Evolutionary conservation across 2,329 filamentous ascomycete genomes (phyloP).

Genomic region (Verticillium albo-atrum): DNA sequence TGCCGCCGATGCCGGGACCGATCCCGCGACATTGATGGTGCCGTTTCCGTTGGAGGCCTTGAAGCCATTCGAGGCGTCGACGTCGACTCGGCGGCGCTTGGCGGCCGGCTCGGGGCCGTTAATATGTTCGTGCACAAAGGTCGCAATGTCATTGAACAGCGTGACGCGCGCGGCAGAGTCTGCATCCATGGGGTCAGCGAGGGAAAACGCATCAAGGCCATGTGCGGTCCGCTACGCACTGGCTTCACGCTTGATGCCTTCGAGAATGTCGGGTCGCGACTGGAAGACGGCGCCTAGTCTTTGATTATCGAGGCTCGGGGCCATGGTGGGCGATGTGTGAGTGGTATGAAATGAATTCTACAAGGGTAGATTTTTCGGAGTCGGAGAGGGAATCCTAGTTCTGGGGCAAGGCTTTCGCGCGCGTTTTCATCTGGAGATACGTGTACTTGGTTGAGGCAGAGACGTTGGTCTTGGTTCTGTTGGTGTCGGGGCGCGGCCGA

Average conservation of each 20-base stretch:
- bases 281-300: constrained; percentile 48
- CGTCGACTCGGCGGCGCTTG: constrained; percentile 50
- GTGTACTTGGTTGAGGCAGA: not conserved
- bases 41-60: constrained; percentile 16
- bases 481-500: not conserved
- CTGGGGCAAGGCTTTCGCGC: not conserved
- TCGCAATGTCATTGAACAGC: constrained; percentile 54
- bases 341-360: no score
- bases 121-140: constrained; percentile 43
- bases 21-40: not conserved
- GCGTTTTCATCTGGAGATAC: not conserved
- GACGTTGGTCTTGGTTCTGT: not conserved
- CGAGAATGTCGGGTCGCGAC: constrained; percentile 51
- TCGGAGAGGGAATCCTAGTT: no score
- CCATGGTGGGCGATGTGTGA: constrained; percentile 23
- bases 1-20: constrained; percentile 9
- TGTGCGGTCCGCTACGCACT: constrained; percentile 30
- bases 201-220: not conserved
- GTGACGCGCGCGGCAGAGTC: constrained; percentile 45
- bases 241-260: constrained; percentile 47
- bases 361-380: no score
- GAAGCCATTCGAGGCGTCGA: constrained; percentile 23
- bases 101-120: constrained; percentile 39
- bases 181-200: constrained; percentile 18
- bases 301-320: constrained; percentile 41